Evolutionary conservation across 768 basidiomycete species (phyloP).

Genomic region (Russula sp.): DNA sequence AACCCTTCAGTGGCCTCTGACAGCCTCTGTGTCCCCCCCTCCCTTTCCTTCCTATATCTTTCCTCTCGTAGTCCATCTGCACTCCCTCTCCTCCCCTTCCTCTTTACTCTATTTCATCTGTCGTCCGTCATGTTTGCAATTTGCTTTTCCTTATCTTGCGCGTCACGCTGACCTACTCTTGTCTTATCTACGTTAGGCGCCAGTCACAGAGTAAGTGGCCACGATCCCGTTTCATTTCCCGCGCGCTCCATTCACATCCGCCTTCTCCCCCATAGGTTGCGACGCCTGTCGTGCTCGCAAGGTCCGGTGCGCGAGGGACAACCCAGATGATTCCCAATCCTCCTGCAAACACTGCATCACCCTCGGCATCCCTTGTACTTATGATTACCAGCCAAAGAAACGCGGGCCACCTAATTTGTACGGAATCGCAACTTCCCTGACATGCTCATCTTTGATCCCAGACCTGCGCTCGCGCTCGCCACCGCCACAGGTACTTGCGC

Average conservation of each 20-base stretch:
- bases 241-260: constrained; percentile 31
- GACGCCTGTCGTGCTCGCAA: constrained; percentile 86
- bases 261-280: constrained; percentile 52
- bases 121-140: constrained; percentile 41
- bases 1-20: constrained; percentile 38
- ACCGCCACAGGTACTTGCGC: constrained; percentile 60
- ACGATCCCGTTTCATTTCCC: constrained; percentile 26
- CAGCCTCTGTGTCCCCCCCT: constrained; percentile 26
- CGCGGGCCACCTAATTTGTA: constrained; percentile 90
- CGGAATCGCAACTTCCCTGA: constrained; percentile 33
- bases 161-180: constrained; percentile 38
- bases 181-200: constrained; percentile 51
- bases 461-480: constrained; percentile 15
- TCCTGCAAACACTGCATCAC: constrained; percentile 86
- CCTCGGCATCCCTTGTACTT: constrained; percentile 81
- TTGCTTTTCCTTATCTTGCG: constrained; percentile 32
- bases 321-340: constrained; percentile 70
- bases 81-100: constrained; percentile 19
- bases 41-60: background rate
- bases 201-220: constrained; percentile 78
- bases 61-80: background rate
- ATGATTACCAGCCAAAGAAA: constrained; percentile 92
- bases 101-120: constrained; percentile 2
- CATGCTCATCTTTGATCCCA: constrained; percentile 2
- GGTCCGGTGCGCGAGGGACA: constrained; percentile 79